These are phyloP conservation scores for Populus hybrid DNA, from an alignment of 441 rosid genomes.

Conservation along the genomic window DNA sequence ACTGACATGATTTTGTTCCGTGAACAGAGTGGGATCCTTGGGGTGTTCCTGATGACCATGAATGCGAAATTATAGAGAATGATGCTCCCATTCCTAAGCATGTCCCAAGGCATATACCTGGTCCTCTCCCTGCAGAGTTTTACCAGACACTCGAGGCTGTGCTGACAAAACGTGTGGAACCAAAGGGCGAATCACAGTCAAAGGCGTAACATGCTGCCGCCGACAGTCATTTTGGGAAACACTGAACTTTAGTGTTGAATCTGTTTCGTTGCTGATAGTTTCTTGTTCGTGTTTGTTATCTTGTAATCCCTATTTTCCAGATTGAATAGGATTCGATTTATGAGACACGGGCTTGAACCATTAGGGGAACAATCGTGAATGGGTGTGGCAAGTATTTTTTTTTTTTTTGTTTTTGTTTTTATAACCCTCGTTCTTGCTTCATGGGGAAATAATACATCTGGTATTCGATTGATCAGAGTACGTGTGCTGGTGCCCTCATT, in stretches of 20 bases:
- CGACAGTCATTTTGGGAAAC: constrained; percentile 10
- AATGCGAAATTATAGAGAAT: constrained; percentile 78
- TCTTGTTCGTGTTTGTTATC: constrained; percentile 19
- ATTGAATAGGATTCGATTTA: constrained; percentile 22
- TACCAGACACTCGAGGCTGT: constrained; percentile 64
- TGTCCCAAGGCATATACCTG: constrained; percentile 83
- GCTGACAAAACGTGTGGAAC: constrained; percentile 16
- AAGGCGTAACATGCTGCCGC: constrained; percentile 34
- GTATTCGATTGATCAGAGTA: neutral
- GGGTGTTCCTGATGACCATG: constrained; percentile 90
- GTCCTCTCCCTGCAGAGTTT: constrained; percentile 82
- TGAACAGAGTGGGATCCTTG: constrained; percentile 87
- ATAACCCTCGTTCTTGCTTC: neutral
- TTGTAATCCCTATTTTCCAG: constrained; percentile 32
- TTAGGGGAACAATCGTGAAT: neutral
- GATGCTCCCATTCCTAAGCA: constrained; percentile 87
- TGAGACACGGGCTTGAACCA: constrained; percentile 14
- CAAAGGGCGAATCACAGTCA: constrained; percentile 39
- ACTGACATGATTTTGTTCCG: neutral
- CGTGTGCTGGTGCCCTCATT: neutral
- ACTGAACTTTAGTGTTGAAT: constrained; percentile 3
- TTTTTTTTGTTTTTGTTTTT: too few species aligned
- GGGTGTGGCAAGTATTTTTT: neutral
- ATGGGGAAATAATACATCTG: neutral
- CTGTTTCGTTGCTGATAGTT: constrained; percentile 4